Evolutionary conservation across 768 basidiomycete species (phyloP).

Genomic region (Dentipellis sp.): DNA sequence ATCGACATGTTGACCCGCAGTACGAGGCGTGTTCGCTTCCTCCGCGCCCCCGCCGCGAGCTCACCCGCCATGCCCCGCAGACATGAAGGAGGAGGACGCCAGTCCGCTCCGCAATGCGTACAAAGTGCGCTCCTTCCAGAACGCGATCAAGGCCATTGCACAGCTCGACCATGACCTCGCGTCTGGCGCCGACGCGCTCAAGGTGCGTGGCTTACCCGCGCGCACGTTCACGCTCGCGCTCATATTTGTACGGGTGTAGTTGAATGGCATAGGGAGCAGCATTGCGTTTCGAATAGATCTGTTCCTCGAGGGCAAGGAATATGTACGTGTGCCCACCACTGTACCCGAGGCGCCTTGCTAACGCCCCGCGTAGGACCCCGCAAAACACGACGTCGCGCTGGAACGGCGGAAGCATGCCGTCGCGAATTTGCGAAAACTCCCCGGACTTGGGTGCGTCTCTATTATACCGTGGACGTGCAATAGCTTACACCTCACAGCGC

Average conservation of each 20-base stretch:
- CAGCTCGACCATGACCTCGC: conserved; percentile 4
- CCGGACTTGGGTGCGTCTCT: conserved; percentile 38
- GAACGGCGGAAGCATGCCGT: conserved; percentile 19
- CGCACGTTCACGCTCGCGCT: background rate
- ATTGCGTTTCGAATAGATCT: conserved; percentile 14
- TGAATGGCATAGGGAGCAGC: conserved; percentile 13
- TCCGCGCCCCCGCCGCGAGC: background rate
- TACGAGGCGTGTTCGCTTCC: conserved; percentile 17
- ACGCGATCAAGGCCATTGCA: conserved; percentile 8
- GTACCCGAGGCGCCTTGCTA: background rate
- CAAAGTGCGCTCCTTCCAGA: conserved; percentile 15
- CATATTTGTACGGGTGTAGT: background rate
- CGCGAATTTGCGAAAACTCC: conserved; percentile 27
- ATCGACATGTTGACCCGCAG: conserved; percentile 34
- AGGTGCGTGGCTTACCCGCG: conserved; percentile 2
- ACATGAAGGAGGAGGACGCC: conserved; percentile 9
- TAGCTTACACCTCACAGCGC: background rate
- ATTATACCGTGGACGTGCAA: background rate
- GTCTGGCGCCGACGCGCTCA: conserved; percentile 10
- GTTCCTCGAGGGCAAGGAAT: conserved; percentile 10
- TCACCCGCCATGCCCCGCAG: conserved; percentile 1
- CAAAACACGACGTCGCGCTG: conserved; percentile 16
- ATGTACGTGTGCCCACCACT: conserved; percentile 10
- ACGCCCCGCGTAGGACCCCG: conserved; percentile 3
- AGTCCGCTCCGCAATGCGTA: conserved; percentile 11